A percentile compares a stretch with the other conserved stretches of the same genome.
These are phyloP conservation scores for Colletotrichum sp. DNA, from an alignment of 2,329 filamentous ascomycete species.

Conservation along the genomic window DNA sequence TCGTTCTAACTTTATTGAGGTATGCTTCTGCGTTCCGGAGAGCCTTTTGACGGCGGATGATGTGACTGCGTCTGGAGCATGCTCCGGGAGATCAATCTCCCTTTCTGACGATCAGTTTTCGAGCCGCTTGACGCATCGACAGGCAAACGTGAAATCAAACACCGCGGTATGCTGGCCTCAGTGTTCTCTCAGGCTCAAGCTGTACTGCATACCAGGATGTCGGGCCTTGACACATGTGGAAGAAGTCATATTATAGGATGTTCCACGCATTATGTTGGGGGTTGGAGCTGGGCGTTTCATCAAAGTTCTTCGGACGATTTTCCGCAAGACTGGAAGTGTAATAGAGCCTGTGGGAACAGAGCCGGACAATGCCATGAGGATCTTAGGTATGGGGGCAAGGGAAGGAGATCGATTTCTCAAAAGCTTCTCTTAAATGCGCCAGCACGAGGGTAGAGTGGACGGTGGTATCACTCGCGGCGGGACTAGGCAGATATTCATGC, in stretches of 20 bases:
- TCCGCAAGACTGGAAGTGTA: neutral
- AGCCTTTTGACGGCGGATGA: neutral
- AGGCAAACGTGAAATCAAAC: neutral
- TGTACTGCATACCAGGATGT: neutral
- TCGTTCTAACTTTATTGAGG: neutral
- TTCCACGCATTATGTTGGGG: neutral
- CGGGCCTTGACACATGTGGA: neutral
- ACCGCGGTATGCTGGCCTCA: neutral
- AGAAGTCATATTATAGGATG: neutral
- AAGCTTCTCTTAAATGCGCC: neutral
- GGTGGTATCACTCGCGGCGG: neutral
- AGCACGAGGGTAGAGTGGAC: neutral
- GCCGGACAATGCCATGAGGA: neutral
- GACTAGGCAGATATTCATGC: neutral
- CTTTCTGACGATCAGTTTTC: neutral
- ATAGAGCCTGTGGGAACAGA: neutral
- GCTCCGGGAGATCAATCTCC: neutral
- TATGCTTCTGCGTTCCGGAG: neutral
- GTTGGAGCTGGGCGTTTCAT: neutral
- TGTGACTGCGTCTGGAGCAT: neutral
- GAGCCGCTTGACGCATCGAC: neutral
- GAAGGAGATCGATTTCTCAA: neutral
- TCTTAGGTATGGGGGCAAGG: neutral
- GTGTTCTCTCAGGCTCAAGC: neutral
- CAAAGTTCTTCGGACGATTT: neutral